Base-by-base conservation (phyloP, 805 yeast species). In the Candida rishiriensis region DNA sequence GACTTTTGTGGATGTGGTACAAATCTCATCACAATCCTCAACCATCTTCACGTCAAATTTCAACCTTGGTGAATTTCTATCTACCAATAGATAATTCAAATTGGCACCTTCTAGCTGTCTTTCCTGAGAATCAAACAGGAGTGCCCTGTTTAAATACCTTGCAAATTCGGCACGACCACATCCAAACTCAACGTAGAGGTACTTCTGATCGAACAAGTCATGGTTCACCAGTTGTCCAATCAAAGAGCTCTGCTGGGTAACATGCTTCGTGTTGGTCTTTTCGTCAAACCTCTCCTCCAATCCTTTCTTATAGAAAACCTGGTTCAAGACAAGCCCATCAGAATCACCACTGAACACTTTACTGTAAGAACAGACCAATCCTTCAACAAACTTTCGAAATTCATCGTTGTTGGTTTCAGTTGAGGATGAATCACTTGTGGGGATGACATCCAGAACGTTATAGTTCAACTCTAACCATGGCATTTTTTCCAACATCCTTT, bases 81-180 rank as follows among this genome's bases (percentile, higher is more conserved):
- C 97, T 5, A 89, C 70, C 29, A 89, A 66, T 2, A 88, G 69
- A 57, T 70, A 85, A 34, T 51, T 49, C 34, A 49, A 35, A 10
- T 37, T 38, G 13, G 36, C 29, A 15, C 14, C 36, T 4, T 16
- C 21, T 10, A 42, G 28, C 16, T 33, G 38, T 10, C 28, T 43
- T 12, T 17, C 18, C 15, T 18, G 11, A 11, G 45, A 38, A 29
- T 54, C 52, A 3, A 49, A 40, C 37, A 53, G 50, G 31, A 65
- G 36, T 3, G 69, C 52, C 57, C 66, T 41, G 58, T 63, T 71
- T 11, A 86, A 66, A 54, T 79, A 85, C 46, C 95, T 64, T 1
- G 89, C 75, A 18, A 89, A 71, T 58, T 90, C 97, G 2, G 87
- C 96, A 50, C 90, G 76, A 0, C 97, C 97, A 61, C 96, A 86